Conservation (phyloP, 257 asterid genomes). For the Solanum clarkiae region DNA sequence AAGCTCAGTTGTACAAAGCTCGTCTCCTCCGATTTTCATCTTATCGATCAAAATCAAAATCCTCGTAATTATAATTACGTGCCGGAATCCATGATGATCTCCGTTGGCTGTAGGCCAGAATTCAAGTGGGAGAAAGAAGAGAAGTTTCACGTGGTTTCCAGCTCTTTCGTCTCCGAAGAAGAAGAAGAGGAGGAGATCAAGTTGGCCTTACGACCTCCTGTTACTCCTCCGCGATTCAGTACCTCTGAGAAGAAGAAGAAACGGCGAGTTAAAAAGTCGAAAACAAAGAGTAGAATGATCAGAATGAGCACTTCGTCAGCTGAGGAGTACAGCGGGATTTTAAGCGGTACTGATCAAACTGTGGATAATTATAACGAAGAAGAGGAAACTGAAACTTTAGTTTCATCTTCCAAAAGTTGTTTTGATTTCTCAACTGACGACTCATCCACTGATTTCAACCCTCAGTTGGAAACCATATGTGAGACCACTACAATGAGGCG, state of each 20-base stretch:
- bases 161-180: slow-evolving; percentile 1
- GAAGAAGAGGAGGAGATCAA: slow-evolving; percentile 5
- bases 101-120: slow-evolving; percentile 9
- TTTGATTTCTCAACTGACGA: slow-evolving; percentile 10
- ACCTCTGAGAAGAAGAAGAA: background rate
- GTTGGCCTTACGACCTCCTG: background rate
- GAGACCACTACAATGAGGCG: slow-evolving; percentile 2
- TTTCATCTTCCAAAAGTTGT: slow-evolving; percentile 19
- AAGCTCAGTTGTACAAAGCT: background rate
- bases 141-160: slow-evolving; percentile 57
- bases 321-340: slow-evolving; percentile 39
- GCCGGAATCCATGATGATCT: slow-evolving; percentile 6
- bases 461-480: slow-evolving; percentile 14
- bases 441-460: slow-evolving; percentile 21
- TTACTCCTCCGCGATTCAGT: slow-evolving; percentile 5
- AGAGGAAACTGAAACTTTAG: slow-evolving; percentile 21
- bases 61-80: background rate
- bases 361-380: background rate
- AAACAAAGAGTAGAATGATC: slow-evolving; percentile 10
- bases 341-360: slow-evolving; percentile 23
- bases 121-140: slow-evolving; percentile 52
- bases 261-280: slow-evolving; percentile 23
- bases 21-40: background rate
- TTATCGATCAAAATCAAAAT: background rate
- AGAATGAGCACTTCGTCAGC: slow-evolving; percentile 50